These are phyloP conservation scores for Pythium guiyangense DNA, from an alignment of 352 stramenopile species.

Conservation along the genomic window DNA sequence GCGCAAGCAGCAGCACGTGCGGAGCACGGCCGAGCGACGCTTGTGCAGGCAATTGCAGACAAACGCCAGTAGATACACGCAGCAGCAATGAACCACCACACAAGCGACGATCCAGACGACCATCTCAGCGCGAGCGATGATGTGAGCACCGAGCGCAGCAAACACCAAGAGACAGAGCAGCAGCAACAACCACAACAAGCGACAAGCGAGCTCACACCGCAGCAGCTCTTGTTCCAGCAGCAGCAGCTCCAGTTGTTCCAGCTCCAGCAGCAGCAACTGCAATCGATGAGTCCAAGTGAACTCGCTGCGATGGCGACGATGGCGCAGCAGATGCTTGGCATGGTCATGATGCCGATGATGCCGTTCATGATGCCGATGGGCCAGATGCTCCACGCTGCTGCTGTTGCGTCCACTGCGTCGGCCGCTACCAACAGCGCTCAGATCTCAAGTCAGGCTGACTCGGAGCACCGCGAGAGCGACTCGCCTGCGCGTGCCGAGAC, in stretches of 20 bases:
- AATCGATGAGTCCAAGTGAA: slow-evolving; percentile 55
- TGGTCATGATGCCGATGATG: slow-evolving; percentile 78
- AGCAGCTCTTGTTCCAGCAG: slow-evolving; percentile 49
- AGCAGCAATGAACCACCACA: too few species aligned
- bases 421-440: not conserved
- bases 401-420: not conserved
- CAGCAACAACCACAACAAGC: not conserved
- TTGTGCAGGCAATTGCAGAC: too few species aligned
- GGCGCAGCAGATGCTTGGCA: slow-evolving; percentile 59
- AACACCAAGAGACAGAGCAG: not conserved
- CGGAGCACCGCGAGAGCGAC: too few species aligned
- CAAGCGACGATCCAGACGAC: too few species aligned
- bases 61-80: too few species aligned
- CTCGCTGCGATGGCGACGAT: slow-evolving; percentile 37
- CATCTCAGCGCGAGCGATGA: not conserved
- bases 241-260: slow-evolving; percentile 65
- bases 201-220: slow-evolving; percentile 29
- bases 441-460: too few species aligned
- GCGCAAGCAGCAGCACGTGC: too few species aligned
- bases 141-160: not conserved
- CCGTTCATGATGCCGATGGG: slow-evolving; percentile 65
- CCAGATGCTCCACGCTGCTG: slow-evolving; percentile 19
- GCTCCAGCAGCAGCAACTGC: slow-evolving; percentile 41
- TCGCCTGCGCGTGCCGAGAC: too few species aligned
- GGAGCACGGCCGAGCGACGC: too few species aligned